A percentile compares a stretch with the other conserved stretches of the same genome.
Conservation (phyloP, 1,284 basidiomycete species). For the Fomitopsis schrenkii region DNA sequence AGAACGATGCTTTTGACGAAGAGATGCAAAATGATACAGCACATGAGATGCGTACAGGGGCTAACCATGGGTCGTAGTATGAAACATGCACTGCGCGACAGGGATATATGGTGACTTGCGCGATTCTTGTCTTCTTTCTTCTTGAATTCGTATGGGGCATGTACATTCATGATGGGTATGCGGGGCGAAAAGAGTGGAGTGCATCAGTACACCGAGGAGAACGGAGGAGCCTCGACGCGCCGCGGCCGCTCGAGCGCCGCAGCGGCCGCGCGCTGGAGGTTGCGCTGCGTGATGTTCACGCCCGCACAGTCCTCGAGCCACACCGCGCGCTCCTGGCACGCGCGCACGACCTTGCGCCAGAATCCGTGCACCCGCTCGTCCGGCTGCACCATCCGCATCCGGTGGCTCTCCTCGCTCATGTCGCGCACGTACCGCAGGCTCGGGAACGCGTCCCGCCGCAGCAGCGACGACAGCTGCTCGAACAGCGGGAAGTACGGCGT, state of each 20-base stretch:
- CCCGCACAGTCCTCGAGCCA: slow-evolving; percentile 56
- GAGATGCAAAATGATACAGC: background rate
- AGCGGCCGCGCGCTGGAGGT: slow-evolving; percentile 21
- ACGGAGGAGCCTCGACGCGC: background rate
- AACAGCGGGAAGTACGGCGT: slow-evolving; percentile 60
- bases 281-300: slow-evolving; percentile 30
- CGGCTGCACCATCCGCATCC: slow-evolving; percentile 26
- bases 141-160: background rate
- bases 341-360: slow-evolving; percentile 45
- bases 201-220: background rate
- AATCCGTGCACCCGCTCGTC: slow-evolving; percentile 37
- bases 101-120: background rate
- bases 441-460: slow-evolving; percentile 60
- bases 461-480: slow-evolving; percentile 58
- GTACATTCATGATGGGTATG: background rate
- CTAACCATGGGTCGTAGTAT: background rate
- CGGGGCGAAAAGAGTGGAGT: background rate
- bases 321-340: slow-evolving; percentile 44
- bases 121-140: background rate
- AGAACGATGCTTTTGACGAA: background rate
- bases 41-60: slow-evolving; percentile 1
- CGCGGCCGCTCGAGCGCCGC: background rate
- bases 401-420: slow-evolving; percentile 36
- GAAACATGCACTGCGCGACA: background rate
- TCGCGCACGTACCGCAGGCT: slow-evolving; percentile 57